These are phyloP conservation scores for Trapa bicornis DNA, from an alignment of 345 rosid genomes.

Conservation along the genomic window DNA sequence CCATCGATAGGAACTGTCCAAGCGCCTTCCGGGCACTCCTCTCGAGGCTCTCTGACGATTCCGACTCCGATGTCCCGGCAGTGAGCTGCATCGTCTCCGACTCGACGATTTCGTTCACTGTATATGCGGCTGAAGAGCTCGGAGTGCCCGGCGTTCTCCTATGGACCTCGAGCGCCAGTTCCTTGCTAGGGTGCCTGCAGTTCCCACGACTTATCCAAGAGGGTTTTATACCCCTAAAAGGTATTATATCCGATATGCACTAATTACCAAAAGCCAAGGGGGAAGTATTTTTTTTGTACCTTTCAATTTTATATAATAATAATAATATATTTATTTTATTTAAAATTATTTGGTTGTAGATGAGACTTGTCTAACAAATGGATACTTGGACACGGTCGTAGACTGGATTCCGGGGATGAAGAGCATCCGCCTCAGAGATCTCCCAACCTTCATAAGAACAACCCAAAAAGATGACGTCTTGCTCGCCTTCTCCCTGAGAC, in stretches of 20 bases:
- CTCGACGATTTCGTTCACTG: conserved; percentile 13
- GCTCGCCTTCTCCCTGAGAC: conserved; percentile 11
- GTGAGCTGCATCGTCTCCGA: conserved; percentile 24
- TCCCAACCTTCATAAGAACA: conserved; percentile 22
- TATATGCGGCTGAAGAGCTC: conserved; percentile 16
- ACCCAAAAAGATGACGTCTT: conserved; percentile 17
- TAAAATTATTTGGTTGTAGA: conserved; percentile 20
- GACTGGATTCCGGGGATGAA: conserved; percentile 34
- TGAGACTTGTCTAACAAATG: conserved; percentile 16
- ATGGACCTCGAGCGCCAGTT: conserved; percentile 6
- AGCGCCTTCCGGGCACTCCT: conserved; percentile 18
- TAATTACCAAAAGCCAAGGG: too few relatives aligned
- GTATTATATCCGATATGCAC: conserved; percentile 6
- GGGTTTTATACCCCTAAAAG: conserved; percentile 26
- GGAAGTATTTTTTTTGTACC: too few relatives aligned
- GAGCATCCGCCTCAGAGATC: conserved; percentile 23
- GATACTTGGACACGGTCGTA: conserved; percentile 16
- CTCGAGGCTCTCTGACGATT: neutral
- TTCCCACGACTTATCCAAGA: conserved; percentile 13
- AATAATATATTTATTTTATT: too few relatives aligned
- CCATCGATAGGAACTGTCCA: conserved; percentile 7
- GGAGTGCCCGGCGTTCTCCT: conserved; percentile 21
- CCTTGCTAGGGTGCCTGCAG: conserved; percentile 21
- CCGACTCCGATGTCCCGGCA: conserved; percentile 9
- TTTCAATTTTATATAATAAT: too few relatives aligned